Conservation (phyloP, 2,329 filamentous ascomycete genomes). For the Colletotrichum sp. region DNA sequence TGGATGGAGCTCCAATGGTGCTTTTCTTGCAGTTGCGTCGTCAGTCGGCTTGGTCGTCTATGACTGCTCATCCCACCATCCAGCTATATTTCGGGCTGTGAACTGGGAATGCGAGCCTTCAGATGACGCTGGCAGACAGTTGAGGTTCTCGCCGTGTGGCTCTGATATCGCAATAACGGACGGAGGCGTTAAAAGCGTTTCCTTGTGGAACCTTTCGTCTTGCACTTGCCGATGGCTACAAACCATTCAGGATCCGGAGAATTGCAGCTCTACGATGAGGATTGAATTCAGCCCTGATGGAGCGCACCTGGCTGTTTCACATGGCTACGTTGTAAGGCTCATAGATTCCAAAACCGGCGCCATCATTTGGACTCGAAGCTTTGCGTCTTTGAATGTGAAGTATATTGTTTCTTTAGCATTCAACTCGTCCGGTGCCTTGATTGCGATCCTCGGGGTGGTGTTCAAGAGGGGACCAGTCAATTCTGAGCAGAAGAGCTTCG, state of each 20-base stretch:
- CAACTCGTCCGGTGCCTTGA: neutral
- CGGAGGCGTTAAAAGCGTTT: neutral
- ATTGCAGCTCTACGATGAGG: fast-evolving
- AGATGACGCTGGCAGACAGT: no score
- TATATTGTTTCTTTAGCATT: neutral
- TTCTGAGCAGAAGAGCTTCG: no score
- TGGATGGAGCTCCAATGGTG: neutral
- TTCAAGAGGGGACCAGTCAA: no score
- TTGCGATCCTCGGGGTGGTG: no score
- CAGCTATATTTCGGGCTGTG: neutral
- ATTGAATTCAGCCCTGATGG: fast-evolving
- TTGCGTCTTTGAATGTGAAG: fast-evolving
- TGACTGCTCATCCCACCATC: neutral
- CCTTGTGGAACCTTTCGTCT: fast-evolving
- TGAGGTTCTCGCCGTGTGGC: neutral
- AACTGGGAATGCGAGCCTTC: no score
- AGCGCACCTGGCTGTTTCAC: neutral
- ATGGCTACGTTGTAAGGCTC: neutral
- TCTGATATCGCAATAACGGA: fast-evolving
- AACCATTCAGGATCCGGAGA: fast-evolving
- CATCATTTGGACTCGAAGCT: neutral
- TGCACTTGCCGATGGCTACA: neutral
- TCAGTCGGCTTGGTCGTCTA: neutral
- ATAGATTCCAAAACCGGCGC: neutral
- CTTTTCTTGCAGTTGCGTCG: neutral